These are phyloP conservation scores for Aspergillus fischeri DNA, from an alignment of 2,329 filamentous ascomycete genomes.

Conservation along the genomic window DNA sequence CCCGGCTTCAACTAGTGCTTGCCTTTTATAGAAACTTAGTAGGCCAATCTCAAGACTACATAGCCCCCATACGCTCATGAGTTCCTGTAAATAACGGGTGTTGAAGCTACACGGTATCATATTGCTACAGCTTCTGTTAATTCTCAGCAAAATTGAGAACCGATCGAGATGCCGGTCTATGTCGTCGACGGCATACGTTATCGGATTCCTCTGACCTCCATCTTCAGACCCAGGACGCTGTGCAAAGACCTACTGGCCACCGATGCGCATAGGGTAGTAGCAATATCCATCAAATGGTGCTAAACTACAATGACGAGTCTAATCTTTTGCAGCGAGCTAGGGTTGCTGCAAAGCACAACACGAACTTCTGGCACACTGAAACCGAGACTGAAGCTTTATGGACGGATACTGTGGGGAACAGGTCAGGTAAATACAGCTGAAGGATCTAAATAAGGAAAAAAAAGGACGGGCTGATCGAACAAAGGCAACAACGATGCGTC, in stretches of 20 bases:
- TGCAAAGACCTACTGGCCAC: constrained; percentile 2
- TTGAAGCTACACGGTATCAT: background rate
- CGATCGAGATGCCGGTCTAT: constrained; percentile 11
- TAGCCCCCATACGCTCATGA: too few relatives aligned
- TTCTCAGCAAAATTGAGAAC: background rate
- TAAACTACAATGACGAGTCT: background rate
- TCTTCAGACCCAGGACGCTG: background rate
- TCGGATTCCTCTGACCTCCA: constrained; percentile 6
- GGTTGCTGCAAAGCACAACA: background rate
- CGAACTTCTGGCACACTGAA: background rate
- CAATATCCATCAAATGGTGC: background rate
- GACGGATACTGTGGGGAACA: constrained; percentile 42
- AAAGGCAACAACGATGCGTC: background rate
- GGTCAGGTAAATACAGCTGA: background rate
- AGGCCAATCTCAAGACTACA: too few relatives aligned
- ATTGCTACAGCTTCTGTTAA: background rate
- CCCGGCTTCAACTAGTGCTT: too few relatives aligned
- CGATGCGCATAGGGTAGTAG: background rate
- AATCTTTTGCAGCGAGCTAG: background rate
- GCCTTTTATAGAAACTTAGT: too few relatives aligned
- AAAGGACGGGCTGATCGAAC: background rate
- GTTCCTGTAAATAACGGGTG: too few relatives aligned
- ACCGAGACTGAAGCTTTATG: background rate
- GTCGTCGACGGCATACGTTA: constrained; percentile 10
- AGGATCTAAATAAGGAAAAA: background rate